These are phyloP conservation scores for Aspergillus persii DNA, from an alignment of 2,329 filamentous ascomycete species.

Conservation along the genomic window DNA sequence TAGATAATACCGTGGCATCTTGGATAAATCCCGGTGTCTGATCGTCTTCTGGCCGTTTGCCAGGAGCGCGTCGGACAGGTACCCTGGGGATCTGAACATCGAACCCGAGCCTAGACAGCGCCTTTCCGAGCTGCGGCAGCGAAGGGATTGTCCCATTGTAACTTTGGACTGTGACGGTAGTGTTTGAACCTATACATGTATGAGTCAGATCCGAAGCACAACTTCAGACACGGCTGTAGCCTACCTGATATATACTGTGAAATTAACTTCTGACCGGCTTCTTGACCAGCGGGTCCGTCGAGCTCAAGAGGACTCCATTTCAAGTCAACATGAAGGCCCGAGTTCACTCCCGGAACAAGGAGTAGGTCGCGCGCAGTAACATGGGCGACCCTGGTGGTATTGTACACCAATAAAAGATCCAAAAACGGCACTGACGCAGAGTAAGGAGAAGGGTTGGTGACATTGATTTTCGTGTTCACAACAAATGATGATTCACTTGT, in stretches of 20 bases:
- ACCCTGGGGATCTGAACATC: conserved; percentile 71
- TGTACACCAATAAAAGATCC: conserved; percentile 72
- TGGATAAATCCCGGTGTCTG: conserved; percentile 69
- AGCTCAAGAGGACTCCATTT: conserved; percentile 69
- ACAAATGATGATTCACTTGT: conserved; percentile 70
- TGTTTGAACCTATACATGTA: conserved; percentile 64
- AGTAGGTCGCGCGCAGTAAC: conserved; percentile 64
- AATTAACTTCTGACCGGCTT: conserved; percentile 68
- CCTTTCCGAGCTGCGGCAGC: conserved; percentile 68
- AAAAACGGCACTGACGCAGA: conserved; percentile 77
- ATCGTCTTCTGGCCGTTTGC: conserved; percentile 38
- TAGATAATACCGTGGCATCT: conserved; percentile 62
- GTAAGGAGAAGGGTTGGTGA: conserved; percentile 89
- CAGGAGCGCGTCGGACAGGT: conserved; percentile 52
- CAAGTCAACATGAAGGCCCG: conserved; percentile 64
- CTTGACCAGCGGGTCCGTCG: conserved; percentile 60
- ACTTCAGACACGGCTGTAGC: conserved; percentile 4
- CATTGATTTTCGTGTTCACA: conserved; percentile 70
- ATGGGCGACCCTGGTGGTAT: conserved; percentile 72
- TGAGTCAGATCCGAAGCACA: conserved; percentile 7
- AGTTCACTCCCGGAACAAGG: conserved; percentile 69
- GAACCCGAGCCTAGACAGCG: conserved; percentile 69
- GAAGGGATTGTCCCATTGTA: conserved; percentile 71
- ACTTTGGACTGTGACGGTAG: conserved; percentile 69
- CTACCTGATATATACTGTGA: conserved; percentile 80